Conservation (phyloP, 768 basidiomycete genomes). For the Asterophora parasitica region DNA sequence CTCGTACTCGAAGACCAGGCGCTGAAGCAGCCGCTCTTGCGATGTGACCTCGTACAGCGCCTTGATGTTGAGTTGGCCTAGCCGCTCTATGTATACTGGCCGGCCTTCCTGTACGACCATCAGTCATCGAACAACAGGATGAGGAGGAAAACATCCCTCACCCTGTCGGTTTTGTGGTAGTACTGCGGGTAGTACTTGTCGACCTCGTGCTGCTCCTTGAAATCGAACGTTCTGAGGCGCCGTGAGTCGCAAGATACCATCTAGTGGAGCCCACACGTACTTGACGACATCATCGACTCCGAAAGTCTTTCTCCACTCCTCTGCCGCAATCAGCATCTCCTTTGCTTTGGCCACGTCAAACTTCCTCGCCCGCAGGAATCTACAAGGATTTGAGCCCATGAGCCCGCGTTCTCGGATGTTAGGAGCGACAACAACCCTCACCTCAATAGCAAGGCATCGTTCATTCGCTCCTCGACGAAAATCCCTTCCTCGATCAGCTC, state of each 20-base stretch:
- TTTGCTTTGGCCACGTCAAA: conserved; percentile 84
- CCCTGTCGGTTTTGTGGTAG: conserved; percentile 96
- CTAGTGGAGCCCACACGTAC: conserved; percentile 31
- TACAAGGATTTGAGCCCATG: conserved; percentile 19
- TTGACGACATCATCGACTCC: conserved; percentile 69
- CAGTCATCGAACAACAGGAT: too few species aligned
- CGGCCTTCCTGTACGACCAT: conserved; percentile 69
- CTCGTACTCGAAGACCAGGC: conserved; percentile 92
- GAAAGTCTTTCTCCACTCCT: conserved; percentile 88
- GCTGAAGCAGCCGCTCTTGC: conserved; percentile 81
- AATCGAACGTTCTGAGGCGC: conserved; percentile 68
- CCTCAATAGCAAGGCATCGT: conserved; percentile 21
- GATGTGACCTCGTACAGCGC: conserved; percentile 81
- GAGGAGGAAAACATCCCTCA: conserved; percentile 27
- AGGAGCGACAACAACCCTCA: not conserved
- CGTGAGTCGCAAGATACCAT: conserved; percentile 1
- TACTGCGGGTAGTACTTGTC: conserved; percentile 94
- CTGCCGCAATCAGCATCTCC: conserved; percentile 74
- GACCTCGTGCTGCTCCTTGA: conserved; percentile 76
- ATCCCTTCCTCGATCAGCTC: conserved; percentile 56
- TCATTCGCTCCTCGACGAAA: conserved; percentile 63
- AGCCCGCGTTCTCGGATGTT: not conserved
- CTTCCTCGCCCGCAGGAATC: conserved; percentile 90
- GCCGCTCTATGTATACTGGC: conserved; percentile 91
- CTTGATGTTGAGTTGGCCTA: conserved; percentile 84